Percentiles rank a stretch among this genome's conserved stretches.
phyloP scores from a whole-genome alignment of 2,329 filamentous ascomycete species.

The Talaromyces sp. region DNA sequence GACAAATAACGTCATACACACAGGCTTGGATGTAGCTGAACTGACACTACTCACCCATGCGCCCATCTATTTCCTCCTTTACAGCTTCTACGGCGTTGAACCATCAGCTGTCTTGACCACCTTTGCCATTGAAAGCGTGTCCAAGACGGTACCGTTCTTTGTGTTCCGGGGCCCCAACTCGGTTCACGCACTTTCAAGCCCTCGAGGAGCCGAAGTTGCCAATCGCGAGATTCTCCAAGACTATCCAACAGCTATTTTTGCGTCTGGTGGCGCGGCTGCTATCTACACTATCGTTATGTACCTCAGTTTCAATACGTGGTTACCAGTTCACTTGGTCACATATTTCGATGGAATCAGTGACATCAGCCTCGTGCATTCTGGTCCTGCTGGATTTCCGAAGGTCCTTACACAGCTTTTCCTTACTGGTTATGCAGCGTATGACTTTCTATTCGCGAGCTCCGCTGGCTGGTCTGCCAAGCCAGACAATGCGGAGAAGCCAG shows the following conservation, averaged over 20 bases:
- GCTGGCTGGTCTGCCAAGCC: constrained; percentile 44
- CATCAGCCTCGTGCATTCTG: constrained; percentile 64
- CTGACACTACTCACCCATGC: constrained; percentile 69
- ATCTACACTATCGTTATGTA: constrained; percentile 75
- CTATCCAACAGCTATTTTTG: constrained; percentile 59
- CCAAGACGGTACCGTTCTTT: constrained; percentile 69
- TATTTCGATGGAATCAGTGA: constrained; percentile 71
- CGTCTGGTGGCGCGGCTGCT: constrained; percentile 63
- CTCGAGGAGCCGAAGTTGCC: constrained; percentile 45
- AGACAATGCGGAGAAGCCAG: constrained; percentile 43
- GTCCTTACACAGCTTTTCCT: constrained; percentile 57
- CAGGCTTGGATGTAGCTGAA: constrained; percentile 63
- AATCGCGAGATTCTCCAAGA: constrained; percentile 67
- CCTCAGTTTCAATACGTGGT: constrained; percentile 63
- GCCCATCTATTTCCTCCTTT: constrained; percentile 72
- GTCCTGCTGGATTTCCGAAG: constrained; percentile 51
- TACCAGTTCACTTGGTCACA: constrained; percentile 68
- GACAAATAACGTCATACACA: background rate
- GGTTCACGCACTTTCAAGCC: constrained; percentile 57
- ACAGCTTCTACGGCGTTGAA: constrained; percentile 71
- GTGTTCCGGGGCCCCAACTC: constrained; percentile 67
- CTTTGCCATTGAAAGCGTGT: constrained; percentile 65
- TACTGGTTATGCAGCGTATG: constrained; percentile 67
- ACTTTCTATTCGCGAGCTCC: constrained; percentile 67
- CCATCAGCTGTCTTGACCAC: constrained; percentile 59